Percentiles rank a stretch among this genome's conserved stretches.
Evolutionary conservation across 495 filamentous ascomycete genomes (phyloP).

Genomic region (Penicillium herquei): DNA sequence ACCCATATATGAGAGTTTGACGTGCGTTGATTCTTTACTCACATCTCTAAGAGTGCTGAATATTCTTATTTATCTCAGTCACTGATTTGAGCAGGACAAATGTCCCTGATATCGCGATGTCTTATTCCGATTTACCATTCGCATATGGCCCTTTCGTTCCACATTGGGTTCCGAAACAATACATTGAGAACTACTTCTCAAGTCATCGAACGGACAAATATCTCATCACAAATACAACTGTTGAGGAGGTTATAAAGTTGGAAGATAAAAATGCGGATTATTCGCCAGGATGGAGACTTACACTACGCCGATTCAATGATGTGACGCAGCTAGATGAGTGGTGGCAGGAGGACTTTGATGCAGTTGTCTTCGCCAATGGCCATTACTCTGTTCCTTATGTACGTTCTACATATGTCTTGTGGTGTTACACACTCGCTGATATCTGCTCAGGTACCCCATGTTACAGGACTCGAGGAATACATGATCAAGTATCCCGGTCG

Average conservation of each 20-base stretch:
- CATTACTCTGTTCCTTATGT: constrained; percentile 5
- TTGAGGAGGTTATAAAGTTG: not conserved
- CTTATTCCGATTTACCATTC: not conserved
- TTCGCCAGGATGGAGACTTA: not conserved
- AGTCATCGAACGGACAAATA: not conserved
- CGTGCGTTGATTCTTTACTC: not conserved
- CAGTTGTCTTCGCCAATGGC: not conserved
- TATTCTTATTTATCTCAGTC: not conserved
- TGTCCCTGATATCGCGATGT: constrained; percentile 3
- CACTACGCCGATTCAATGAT: not conserved
- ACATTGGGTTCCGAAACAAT: constrained; percentile 4
- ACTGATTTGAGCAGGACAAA: not conserved
- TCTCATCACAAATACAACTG: constrained; percentile 1
- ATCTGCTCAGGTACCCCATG: not conserved
- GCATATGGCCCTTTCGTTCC: constrained; percentile 1
- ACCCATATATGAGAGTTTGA: constrained; percentile 1
- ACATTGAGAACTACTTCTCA: constrained; percentile 1
- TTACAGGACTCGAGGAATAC: constrained; percentile 1
- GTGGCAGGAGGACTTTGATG: constrained; percentile 2
- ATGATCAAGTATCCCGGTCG: not conserved
- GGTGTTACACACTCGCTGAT: not conserved
- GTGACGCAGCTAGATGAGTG: not conserved
- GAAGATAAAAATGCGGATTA: not conserved
- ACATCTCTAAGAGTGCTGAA: not conserved
- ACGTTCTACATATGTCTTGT: not conserved